Evolutionary conservation across 768 basidiomycete genomes (phyloP).

Genomic region (Fomitopsis pulvina): DNA sequence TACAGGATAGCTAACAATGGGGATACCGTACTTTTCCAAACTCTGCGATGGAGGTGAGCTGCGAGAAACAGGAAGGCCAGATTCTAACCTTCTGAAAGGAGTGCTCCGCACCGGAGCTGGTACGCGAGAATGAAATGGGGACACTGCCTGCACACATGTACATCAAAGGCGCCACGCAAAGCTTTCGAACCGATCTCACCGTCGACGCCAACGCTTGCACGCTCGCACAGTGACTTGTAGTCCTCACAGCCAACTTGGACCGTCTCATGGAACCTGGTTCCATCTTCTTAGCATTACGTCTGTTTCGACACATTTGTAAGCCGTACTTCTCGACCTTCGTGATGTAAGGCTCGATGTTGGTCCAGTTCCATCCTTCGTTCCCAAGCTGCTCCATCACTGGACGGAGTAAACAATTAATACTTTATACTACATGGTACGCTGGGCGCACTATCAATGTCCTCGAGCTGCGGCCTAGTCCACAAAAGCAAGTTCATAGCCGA

Average conservation of each 20-base stretch:
- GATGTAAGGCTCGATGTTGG: conserved; percentile 22
- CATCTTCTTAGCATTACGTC: background rate
- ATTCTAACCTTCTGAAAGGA: conserved; percentile 15
- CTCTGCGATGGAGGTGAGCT: conserved; percentile 1
- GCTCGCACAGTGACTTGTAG: conserved; percentile 1
- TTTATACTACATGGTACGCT: background rate
- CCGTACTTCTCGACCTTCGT: conserved; percentile 26
- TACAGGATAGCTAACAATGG: conserved; percentile 4
- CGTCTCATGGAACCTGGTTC: background rate
- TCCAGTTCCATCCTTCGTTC: conserved; percentile 52
- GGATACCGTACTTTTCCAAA: conserved; percentile 5
- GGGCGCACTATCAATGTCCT: conserved; percentile 24
- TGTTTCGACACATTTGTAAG: background rate
- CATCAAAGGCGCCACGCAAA: background rate
- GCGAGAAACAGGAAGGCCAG: background rate
- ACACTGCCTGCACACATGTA: conserved; percentile 6
- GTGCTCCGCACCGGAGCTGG: conserved; percentile 4
- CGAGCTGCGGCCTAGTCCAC: conserved; percentile 22
- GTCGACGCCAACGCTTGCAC: conserved; percentile 5
- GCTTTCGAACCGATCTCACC: background rate
- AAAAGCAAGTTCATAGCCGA: conserved; percentile 38
- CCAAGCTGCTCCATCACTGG: conserved; percentile 38
- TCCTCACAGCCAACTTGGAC: background rate
- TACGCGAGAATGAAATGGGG: conserved; percentile 9
- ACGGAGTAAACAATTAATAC: background rate